Evolutionary conservation across 805 yeast species (phyloP).

Genomic region (Lipomyces mesembrius): DNA sequence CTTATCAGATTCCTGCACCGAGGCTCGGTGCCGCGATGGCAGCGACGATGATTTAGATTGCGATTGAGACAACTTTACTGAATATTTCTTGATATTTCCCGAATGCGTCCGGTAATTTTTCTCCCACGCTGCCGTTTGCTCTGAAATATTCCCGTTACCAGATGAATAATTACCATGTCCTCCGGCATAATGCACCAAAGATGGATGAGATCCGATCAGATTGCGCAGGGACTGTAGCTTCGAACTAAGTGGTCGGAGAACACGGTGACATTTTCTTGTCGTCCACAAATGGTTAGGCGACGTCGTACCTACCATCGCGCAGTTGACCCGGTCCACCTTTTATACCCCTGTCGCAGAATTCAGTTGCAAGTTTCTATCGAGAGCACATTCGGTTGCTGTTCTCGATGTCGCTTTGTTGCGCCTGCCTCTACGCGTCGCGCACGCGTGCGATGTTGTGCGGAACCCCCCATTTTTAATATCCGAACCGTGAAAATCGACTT

Average conservation of each 20-base stretch:
- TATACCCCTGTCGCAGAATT: background rate
- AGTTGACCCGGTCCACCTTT: background rate
- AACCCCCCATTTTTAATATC: background rate
- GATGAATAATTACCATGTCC: background rate
- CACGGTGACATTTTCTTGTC: constrained; percentile 32
- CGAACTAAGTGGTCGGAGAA: constrained; percentile 28
- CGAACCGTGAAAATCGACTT: background rate
- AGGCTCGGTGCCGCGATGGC: background rate
- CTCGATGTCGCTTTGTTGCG: no score
- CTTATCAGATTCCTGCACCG: background rate
- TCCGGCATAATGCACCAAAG: constrained; percentile 5
- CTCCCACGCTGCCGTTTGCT: background rate
- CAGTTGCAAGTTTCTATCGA: background rate
- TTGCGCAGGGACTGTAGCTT: constrained; percentile 23
- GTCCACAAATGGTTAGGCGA: constrained; percentile 24
- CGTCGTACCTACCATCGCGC: constrained; percentile 4
- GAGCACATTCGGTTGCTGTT: background rate
- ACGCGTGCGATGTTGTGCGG: background rate
- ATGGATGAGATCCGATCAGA: constrained; percentile 28
- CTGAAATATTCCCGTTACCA: background rate
- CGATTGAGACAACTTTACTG: background rate
- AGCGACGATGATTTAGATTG: background rate
- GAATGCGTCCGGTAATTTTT: background rate
- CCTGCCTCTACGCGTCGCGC: background rate
- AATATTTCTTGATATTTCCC: constrained; percentile 4